Conservation (phyloP, 169 alveolate genomes). For the Plasmodium fragile region DNA sequence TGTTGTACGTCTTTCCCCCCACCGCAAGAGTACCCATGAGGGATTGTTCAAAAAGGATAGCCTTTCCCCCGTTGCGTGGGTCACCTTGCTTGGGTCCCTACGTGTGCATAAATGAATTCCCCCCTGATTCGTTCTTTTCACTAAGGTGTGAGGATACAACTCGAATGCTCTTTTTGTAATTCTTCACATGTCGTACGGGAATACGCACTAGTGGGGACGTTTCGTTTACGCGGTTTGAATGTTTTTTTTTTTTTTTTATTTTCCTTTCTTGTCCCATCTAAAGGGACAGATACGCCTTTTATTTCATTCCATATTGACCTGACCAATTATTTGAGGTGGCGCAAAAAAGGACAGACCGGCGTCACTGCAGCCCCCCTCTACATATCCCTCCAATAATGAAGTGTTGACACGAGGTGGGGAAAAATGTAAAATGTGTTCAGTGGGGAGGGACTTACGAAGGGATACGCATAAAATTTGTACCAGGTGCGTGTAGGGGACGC, state of each 20-base stretch:
- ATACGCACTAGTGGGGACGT: not conserved
- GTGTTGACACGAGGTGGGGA: not conserved
- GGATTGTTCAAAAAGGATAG: not conserved
- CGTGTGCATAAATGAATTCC: not conserved
- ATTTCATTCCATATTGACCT: not conserved
- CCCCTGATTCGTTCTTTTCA: not conserved
- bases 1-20: not conserved
- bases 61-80: not conserved
- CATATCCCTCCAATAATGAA: not conserved
- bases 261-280: not conserved
- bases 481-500: no score
- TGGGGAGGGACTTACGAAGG: no score
- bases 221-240: not conserved
- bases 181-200: not conserved
- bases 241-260: no score
- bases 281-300: not conserved
- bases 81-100: no score
- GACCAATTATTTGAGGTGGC: not conserved
- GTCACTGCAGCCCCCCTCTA: not conserved
- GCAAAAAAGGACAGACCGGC: not conserved
- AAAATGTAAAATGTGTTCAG: no score
- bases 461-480: no score
- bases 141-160: not conserved
- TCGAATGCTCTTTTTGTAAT: not conserved
- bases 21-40: not conserved